Conservation (phyloP, 495 filamentous ascomycete genomes). For the Schizothecium vesticola region DNA sequence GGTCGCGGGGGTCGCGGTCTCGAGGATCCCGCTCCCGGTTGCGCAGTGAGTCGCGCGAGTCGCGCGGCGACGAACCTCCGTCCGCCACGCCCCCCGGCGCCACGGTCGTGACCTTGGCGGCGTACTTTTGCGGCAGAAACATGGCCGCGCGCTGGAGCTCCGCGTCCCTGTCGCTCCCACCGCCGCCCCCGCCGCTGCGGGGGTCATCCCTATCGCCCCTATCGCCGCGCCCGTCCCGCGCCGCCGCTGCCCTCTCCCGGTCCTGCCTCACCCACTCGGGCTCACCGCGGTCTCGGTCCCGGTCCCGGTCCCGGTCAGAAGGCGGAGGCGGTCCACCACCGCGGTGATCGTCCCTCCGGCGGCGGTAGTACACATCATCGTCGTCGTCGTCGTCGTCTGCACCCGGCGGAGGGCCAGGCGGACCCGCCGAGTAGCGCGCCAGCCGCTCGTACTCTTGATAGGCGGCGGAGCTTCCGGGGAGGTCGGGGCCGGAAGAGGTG, state of each 20-base stretch:
- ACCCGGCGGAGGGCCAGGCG: conserved; percentile 7
- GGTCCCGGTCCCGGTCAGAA: conserved; percentile 7
- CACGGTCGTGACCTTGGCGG: conserved; percentile 9
- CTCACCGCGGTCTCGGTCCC: conserved; percentile 13
- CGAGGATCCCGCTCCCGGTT: too few relatives aligned
- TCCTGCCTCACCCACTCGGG: conserved; percentile 22
- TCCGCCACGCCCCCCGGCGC: conserved; percentile 13
- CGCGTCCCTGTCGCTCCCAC: background rate
- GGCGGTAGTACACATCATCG: conserved; percentile 22
- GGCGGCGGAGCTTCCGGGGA: conserved; percentile 25
- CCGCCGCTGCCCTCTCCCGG: conserved; percentile 2
- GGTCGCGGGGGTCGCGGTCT: too few relatives aligned
- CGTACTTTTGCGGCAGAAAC: conserved; percentile 20
- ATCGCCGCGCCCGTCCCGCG: background rate
- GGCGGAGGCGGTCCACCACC: background rate
- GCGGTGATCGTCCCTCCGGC: conserved; percentile 3
- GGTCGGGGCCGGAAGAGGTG: conserved; percentile 32
- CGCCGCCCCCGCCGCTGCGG: background rate
- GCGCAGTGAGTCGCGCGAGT: conserved; percentile 31
- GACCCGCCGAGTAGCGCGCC: conserved; percentile 29
- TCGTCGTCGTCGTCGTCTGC: conserved; percentile 8
- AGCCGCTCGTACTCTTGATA: conserved; percentile 30
- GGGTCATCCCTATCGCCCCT: conserved; percentile 1
- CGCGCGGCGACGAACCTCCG: conserved; percentile 13
- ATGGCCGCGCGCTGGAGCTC: background rate